These are phyloP conservation scores for Trichoderma sp. DNA, from an alignment of 2,329 filamentous ascomycete genomes.

Conservation along the genomic window DNA sequence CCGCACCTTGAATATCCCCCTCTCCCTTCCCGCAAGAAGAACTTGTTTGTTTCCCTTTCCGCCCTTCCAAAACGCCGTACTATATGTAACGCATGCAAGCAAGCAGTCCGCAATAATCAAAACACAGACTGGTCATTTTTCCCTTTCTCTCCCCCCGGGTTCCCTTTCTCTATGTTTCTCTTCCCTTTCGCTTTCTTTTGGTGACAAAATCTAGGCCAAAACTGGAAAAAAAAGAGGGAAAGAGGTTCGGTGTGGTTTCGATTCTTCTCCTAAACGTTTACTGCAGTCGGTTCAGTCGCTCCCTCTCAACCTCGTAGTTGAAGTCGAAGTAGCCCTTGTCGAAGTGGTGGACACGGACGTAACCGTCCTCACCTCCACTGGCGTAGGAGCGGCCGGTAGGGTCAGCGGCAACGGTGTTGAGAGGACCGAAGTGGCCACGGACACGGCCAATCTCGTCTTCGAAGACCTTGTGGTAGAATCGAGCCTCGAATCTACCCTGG, in stretches of 20 bases:
- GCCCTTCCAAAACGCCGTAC: constrained; percentile 39
- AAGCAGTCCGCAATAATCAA: constrained; percentile 36
- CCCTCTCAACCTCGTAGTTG: constrained; percentile 96
- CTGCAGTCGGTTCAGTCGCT: constrained; percentile 53
- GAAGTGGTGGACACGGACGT: constrained; percentile 97
- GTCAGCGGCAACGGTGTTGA: constrained; percentile 94
- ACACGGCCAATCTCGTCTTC: constrained; percentile 98
- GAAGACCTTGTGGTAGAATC: constrained; percentile 99
- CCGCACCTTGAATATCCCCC: constrained; percentile 16
- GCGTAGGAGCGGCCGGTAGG: constrained; percentile 90
- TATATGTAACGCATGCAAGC: constrained; percentile 34
- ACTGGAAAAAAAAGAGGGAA: neutral
- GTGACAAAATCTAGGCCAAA: constrained; percentile 1
- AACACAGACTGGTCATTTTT: constrained; percentile 21
- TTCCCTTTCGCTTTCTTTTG: neutral
- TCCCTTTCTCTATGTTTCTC: neutral
- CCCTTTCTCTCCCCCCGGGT: neutral
- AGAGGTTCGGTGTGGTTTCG: neutral
- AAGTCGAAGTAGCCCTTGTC: constrained; percentile 99
- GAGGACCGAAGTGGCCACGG: constrained; percentile 90
- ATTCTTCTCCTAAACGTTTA: constrained; percentile 23
- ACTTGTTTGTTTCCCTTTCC: constrained; percentile 31
- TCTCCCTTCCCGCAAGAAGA: constrained; percentile 20
- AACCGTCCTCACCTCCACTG: constrained; percentile 95
- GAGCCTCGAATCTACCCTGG: constrained; percentile 98